Percentiles rank a stretch among this genome's conserved stretches.
Evolutionary conservation across 306 rosid species (phyloP).

Genomic region (Morella rubra): DNA sequence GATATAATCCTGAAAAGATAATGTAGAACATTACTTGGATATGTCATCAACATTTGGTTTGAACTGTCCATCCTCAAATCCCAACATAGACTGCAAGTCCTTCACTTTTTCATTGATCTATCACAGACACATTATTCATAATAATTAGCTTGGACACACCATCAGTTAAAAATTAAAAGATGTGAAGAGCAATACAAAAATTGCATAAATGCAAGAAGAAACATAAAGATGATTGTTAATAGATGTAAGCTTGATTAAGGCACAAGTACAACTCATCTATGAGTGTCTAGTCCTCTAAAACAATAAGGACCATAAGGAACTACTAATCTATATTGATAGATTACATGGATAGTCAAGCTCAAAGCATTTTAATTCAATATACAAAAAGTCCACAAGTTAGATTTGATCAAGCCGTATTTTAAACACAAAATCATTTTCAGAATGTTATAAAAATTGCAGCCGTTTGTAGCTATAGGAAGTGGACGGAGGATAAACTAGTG

Average conservation of each 20-base stretch:
- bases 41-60: slow-evolving; percentile 49
- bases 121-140: slow-evolving; percentile 19
- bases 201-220: background rate
- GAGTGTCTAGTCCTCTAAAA: background rate
- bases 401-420: too few species aligned
- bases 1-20: background rate
- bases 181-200: background rate
- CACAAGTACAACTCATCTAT: background rate
- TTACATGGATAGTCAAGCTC: background rate
- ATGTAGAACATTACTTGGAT: slow-evolving; percentile 48
- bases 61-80: slow-evolving; percentile 47
- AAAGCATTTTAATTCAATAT: background rate
- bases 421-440: background rate
- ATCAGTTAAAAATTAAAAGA: background rate
- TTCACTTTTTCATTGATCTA: slow-evolving; percentile 73
- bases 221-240: background rate
- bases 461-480: background rate
- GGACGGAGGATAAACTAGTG: background rate
- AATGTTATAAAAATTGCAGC: background rate
- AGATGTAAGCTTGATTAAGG: background rate
- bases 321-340: too few species aligned
- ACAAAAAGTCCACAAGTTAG: too few species aligned
- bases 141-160: slow-evolving; percentile 22
- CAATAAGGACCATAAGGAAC: background rate
- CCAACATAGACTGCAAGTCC: slow-evolving; percentile 50